Percentiles rank a stretch among this genome's conserved stretches.
Conservation (phyloP, 805 yeast genomes). For the Candida wancherniae region DNA sequence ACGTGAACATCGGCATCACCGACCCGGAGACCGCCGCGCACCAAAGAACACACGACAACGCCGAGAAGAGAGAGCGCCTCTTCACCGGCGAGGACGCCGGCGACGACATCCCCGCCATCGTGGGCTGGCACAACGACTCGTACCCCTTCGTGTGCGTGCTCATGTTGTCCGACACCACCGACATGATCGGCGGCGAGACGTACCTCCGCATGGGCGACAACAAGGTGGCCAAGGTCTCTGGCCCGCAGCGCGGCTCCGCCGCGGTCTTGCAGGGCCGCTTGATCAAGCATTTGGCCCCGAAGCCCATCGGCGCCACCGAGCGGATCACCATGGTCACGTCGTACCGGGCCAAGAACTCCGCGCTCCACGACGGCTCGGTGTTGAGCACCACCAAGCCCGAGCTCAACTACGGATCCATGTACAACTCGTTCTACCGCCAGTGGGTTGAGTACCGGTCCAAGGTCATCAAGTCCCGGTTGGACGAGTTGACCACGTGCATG, state of each 20-base stretch:
- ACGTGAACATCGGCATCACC: constrained; percentile 47
- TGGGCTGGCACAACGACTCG: constrained; percentile 62
- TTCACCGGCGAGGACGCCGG: constrained; percentile 20
- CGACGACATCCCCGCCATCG: constrained; percentile 48
- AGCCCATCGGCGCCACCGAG: constrained; percentile 31
- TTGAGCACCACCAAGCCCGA: constrained; percentile 38
- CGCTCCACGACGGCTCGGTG: constrained; percentile 26
- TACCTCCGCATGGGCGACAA: constrained; percentile 42
- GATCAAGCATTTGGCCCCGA: constrained; percentile 19
- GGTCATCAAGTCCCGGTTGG: constrained; percentile 23
- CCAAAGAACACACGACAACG: constrained; percentile 18
- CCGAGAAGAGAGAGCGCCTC: constrained; percentile 6
- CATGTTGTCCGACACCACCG: constrained; percentile 54
- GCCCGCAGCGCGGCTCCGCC: constrained; percentile 16
- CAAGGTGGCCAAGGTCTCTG: constrained; percentile 15
- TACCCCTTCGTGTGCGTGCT: constrained; percentile 62
- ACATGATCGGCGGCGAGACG: constrained; percentile 62
- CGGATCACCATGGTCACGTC: constrained; percentile 42
- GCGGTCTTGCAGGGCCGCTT: constrained; percentile 20
- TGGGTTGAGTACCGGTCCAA: constrained; percentile 32
- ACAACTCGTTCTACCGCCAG: constrained; percentile 32
- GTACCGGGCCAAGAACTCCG: constrained; percentile 30
- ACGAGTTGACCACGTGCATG: constrained; percentile 16
- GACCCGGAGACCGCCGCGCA: constrained; percentile 29
- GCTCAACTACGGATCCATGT: constrained; percentile 31